Evolutionary conservation across 805 yeast genomes (phyloP).

Genomic region (Lachancea fermentati): DNA sequence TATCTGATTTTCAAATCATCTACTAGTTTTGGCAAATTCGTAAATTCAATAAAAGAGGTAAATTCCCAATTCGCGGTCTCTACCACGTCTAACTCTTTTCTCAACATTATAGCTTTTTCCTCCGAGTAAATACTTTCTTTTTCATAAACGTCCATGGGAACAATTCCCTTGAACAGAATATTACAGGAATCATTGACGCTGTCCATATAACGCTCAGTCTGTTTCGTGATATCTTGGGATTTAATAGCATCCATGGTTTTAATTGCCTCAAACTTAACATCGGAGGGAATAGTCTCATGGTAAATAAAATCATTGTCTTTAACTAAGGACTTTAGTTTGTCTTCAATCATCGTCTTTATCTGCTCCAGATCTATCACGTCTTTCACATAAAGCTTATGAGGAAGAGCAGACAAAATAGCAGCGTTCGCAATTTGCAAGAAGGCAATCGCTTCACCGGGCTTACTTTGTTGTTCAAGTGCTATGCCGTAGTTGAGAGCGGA

Average conservation of each 20-base stretch:
- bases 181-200: slow-evolving; percentile 33
- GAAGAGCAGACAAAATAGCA: slow-evolving; percentile 23
- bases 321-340: slow-evolving; percentile 39
- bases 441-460: slow-evolving; percentile 75
- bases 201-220: slow-evolving; percentile 38
- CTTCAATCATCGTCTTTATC: slow-evolving; percentile 32
- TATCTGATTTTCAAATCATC: slow-evolving; percentile 41
- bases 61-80: slow-evolving; percentile 78
- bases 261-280: slow-evolving; percentile 28
- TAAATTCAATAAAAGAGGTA: slow-evolving; percentile 70
- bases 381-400: slow-evolving; percentile 33
- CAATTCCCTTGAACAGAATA: slow-evolving; percentile 68
- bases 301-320: slow-evolving; percentile 89
- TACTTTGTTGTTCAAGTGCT: slow-evolving; percentile 46
- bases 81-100: slow-evolving; percentile 67
- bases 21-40: slow-evolving; percentile 66
- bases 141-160: slow-evolving; percentile 85
- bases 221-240: slow-evolving; percentile 62
- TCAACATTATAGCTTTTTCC: slow-evolving; percentile 69
- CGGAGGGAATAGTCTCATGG: slow-evolving; percentile 68
- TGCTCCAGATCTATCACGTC: slow-evolving; percentile 32
- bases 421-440: slow-evolving; percentile 48
- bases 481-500: slow-evolving; percentile 57
- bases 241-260: slow-evolving; percentile 59
- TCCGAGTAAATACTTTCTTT: slow-evolving; percentile 84